Percentiles rank a stretch among this genome's conserved stretches.
phyloP scores from a whole-genome alignment of 1,284 basidiomycete species.

The Ceratobasidium sp. region DNA sequence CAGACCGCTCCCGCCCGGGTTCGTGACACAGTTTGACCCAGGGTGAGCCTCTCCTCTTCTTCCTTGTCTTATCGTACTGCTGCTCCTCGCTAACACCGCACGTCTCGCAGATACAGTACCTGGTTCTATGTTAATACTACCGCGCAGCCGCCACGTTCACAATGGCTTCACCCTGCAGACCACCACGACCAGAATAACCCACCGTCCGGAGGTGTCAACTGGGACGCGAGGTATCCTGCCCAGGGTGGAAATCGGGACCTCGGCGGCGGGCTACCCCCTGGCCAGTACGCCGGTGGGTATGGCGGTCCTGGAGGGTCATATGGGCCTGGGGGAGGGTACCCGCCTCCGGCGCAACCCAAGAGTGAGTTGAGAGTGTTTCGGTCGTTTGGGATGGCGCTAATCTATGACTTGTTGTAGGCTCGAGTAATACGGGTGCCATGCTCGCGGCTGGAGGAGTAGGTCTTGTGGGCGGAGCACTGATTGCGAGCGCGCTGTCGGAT shows the following conservation, averaged over 20 bases:
- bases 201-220: slow-evolving; percentile 32
- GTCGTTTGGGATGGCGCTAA: not conserved
- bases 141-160: slow-evolving; percentile 18
- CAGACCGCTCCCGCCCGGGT: slow-evolving; percentile 31
- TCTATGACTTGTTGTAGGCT: not conserved
- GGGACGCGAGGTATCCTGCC: slow-evolving; percentile 17
- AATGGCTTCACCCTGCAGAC: slow-evolving; percentile 35
- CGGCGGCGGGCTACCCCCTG: not conserved
- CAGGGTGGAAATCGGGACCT: slow-evolving; percentile 8
- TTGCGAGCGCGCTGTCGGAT: slow-evolving; percentile 29
- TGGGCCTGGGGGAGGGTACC: slow-evolving; percentile 14
- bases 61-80: not conserved
- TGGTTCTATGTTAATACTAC: slow-evolving; percentile 38
- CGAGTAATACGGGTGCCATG: slow-evolving; percentile 32
- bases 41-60: not conserved
- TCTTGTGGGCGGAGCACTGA: slow-evolving; percentile 31
- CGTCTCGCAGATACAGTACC: slow-evolving; percentile 5
- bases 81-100: not conserved
- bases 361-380: not conserved
- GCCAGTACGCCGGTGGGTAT: slow-evolving; percentile 4
- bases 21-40: slow-evolving; percentile 31
- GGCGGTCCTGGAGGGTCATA: not conserved
- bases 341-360: slow-evolving; percentile 22
- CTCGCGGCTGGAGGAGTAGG: slow-evolving; percentile 29
- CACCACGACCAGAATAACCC: slow-evolving; percentile 42